Evolutionary conservation across 2,329 filamentous ascomycete genomes (phyloP).

Genomic region (Claviceps sp.): DNA sequence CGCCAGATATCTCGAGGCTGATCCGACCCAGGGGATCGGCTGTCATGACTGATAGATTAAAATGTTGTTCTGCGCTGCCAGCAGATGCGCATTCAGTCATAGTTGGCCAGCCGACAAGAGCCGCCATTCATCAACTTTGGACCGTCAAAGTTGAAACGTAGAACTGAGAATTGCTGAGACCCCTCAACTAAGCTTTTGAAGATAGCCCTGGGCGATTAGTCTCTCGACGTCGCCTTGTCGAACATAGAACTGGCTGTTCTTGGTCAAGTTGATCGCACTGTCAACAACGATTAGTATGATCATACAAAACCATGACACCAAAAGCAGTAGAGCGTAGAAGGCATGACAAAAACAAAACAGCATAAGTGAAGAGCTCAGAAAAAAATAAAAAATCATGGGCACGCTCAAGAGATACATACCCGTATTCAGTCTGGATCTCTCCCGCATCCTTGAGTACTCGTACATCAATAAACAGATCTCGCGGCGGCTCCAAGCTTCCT

Average conservation of each 20-base stretch:
- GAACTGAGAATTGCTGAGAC: not conserved
- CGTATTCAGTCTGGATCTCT: slow-evolving; percentile 98
- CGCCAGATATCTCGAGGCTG: not conserved
- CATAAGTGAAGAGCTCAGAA: too few species aligned
- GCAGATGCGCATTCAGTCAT: not conserved
- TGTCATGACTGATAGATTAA: not conserved
- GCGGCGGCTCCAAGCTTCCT: slow-evolving; percentile 84
- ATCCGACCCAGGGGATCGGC: too few species aligned
- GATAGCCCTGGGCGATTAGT: slow-evolving; percentile 84
- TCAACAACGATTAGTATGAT: slow-evolving; percentile 11
- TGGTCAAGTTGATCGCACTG: slow-evolving; percentile 88
- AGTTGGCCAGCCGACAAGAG: not conserved
- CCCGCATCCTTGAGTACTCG: slow-evolving; percentile 91
- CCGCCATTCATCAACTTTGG: not conserved
- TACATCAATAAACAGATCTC: slow-evolving; percentile 93
- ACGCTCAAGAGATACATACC: slow-evolving; percentile 33
- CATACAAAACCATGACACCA: too few species aligned
- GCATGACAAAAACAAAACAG: not conserved
- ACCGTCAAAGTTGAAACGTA: not conserved
- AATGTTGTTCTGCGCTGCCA: not conserved
- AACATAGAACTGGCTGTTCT: slow-evolving; percentile 97
- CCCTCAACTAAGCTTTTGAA: slow-evolving; percentile 72
- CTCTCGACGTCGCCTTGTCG: slow-evolving; percentile 91
- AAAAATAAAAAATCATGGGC: not conserved
- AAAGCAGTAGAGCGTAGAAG: not conserved